These are phyloP conservation scores for Dothiorella sarmentorum DNA, from an alignment of 2,329 filamentous ascomycete genomes.

Conservation along the genomic window DNA sequence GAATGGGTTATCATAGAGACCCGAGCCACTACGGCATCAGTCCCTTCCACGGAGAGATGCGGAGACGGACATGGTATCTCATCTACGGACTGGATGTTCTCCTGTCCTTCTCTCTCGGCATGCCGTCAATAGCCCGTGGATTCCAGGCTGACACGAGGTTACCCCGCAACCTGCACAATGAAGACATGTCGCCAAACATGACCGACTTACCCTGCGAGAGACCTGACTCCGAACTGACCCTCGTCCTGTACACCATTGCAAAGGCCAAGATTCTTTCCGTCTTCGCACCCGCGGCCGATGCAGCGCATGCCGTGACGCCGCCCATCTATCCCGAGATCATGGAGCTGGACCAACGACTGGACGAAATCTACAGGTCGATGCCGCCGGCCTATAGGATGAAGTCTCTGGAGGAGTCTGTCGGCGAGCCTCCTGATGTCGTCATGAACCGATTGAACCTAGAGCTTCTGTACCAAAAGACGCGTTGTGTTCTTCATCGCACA, in stretches of 20 bases:
- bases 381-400: conserved; percentile 38
- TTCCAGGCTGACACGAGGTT: conserved; percentile 41
- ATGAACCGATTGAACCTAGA: conserved; percentile 53
- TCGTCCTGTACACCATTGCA: conserved; percentile 14
- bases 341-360: conserved; percentile 35
- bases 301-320: conserved; percentile 35
- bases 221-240: conserved; percentile 19
- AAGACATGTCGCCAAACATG: conserved; percentile 40
- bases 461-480: conserved; percentile 50
- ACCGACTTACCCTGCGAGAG: conserved; percentile 32
- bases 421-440: conserved; percentile 49
- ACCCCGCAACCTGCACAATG: conserved; percentile 45
- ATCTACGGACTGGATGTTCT: conserved; percentile 45
- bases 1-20: conserved; percentile 48
- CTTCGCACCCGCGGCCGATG: conserved; percentile 31
- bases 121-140: conserved; percentile 48
- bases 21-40: conserved; percentile 43
- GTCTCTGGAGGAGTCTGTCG: conserved; percentile 42
- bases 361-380: conserved; percentile 32
- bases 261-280: conserved; percentile 18
- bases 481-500: conserved; percentile 53
- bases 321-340: conserved; percentile 38
- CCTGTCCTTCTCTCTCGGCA: conserved; percentile 47
- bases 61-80: conserved; percentile 43
- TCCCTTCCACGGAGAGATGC: conserved; percentile 45